These are phyloP conservation scores for Lactarius indigo DNA, from an alignment of 768 basidiomycete genomes.

Conservation along the genomic window DNA sequence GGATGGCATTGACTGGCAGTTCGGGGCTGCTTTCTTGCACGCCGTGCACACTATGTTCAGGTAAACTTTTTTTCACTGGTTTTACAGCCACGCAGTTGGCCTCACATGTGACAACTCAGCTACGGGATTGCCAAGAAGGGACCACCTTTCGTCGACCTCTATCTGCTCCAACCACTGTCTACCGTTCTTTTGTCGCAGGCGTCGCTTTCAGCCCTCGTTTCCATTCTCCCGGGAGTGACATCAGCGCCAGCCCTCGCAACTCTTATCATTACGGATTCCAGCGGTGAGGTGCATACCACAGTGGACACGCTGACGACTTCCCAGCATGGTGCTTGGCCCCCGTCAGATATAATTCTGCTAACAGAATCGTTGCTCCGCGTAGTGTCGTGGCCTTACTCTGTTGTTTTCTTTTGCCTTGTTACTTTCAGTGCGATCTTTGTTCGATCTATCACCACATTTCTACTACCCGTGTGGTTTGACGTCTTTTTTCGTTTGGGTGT, in stretches of 20 bases:
- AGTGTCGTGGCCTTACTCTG: not conserved
- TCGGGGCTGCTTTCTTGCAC: conserved; percentile 65
- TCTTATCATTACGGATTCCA: conserved; percentile 51
- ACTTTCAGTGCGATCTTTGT: not conserved
- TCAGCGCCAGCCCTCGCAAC: conserved; percentile 52
- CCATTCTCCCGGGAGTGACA: conserved; percentile 56
- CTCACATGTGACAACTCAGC: conserved; percentile 35
- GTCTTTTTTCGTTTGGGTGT: conserved; percentile 1
- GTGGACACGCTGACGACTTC: conserved; percentile 46
- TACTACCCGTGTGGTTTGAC: not conserved
- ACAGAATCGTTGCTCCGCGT: not conserved
- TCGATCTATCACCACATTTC: conserved; percentile 8
- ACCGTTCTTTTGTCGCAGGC: conserved; percentile 38
- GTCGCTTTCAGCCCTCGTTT: conserved; percentile 48
- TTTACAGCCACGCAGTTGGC: not conserved
- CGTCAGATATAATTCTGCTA: conserved; percentile 42
- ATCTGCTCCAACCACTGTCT: conserved; percentile 46
- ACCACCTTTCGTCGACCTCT: conserved; percentile 75
- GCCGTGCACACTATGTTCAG: conserved; percentile 80
- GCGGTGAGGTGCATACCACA: conserved; percentile 51
- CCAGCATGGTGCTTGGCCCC: conserved; percentile 55
- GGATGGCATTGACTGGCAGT: conserved; percentile 82
- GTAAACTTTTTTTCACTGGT: conserved; percentile 36
- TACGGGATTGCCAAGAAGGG: conserved; percentile 73
- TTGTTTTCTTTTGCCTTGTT: conserved; percentile 7